Conservation (phyloP, 768 basidiomycete species). For the Hydnomerulius pinastri region DNA sequence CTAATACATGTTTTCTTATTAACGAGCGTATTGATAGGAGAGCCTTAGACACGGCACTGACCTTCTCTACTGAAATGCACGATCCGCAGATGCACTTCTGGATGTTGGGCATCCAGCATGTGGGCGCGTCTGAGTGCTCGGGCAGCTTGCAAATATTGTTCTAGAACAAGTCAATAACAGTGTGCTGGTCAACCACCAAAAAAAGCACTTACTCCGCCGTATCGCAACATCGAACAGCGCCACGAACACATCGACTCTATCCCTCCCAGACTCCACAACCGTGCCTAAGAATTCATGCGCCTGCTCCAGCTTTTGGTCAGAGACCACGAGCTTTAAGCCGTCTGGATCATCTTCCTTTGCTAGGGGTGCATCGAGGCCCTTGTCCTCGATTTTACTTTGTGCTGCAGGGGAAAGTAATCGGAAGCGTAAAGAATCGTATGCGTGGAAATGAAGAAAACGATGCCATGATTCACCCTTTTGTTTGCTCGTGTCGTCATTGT, state of each 20-base stretch:
- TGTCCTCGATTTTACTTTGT: constrained; percentile 53
- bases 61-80: constrained; percentile 62
- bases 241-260: constrained; percentile 71
- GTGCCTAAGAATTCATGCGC: constrained; percentile 73
- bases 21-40: no score
- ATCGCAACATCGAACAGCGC: constrained; percentile 80
- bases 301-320: constrained; percentile 67
- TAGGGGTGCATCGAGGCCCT: constrained; percentile 58
- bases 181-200: neutral
- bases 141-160: constrained; percentile 78
- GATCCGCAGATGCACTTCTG: constrained; percentile 72
- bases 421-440: constrained; percentile 13
- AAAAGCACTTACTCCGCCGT: constrained; percentile 65
- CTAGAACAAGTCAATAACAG: constrained; percentile 39
- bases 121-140: constrained; percentile 63
- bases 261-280: constrained; percentile 51
- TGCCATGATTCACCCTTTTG: constrained; percentile 61
- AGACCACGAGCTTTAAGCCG: constrained; percentile 67
- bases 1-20: no score
- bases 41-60: constrained; percentile 37
- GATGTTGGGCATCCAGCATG: constrained; percentile 51
- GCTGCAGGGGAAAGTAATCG: constrained; percentile 30
- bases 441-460: constrained; percentile 12
- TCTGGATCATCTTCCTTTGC: constrained; percentile 83
- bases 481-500: constrained; percentile 39